Evolutionary conservation across 192 early-diverging fungal species (phyloP).

Genomic region (Linnemannia elongata): DNA sequence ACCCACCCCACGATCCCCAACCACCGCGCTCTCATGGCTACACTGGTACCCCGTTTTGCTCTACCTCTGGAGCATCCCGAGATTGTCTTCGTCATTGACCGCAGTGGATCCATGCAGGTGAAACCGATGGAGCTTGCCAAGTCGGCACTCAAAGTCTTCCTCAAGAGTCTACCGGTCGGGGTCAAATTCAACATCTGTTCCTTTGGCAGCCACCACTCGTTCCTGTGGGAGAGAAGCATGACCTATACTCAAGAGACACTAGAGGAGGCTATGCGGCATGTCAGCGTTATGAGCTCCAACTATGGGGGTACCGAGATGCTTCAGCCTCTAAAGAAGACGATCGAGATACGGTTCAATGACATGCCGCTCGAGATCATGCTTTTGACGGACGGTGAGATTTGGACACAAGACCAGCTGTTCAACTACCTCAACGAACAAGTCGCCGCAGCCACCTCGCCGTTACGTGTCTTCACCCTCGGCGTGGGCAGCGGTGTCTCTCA

Average conservation of each 20-base stretch:
- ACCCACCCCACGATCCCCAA: too few species aligned
- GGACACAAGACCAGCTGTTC: constrained; percentile 58
- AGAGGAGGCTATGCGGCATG: constrained; percentile 44
- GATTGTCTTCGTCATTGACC: too few species aligned
- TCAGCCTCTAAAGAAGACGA: constrained; percentile 39
- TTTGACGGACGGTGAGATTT: constrained; percentile 64
- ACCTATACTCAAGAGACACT: constrained; percentile 54
- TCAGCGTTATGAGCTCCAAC: constrained; percentile 51
- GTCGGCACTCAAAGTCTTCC: constrained; percentile 59
- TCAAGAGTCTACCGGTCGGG: constrained; percentile 63
- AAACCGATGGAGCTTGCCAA: too few species aligned
- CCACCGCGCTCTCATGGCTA: too few species aligned
- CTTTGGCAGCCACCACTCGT: constrained; percentile 54
- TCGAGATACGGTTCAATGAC: constrained; percentile 39
- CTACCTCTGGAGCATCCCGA: too few species aligned
- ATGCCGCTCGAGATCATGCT: constrained; percentile 59
- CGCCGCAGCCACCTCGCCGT: constrained; percentile 1
- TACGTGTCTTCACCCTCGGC: constrained; percentile 65
- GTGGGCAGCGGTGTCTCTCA: constrained; percentile 63
- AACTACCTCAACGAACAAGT: constrained; percentile 31
- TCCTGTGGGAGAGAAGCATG: constrained; percentile 56
- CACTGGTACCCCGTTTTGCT: too few species aligned
- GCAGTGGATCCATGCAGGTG: too few species aligned
- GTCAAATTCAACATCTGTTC: constrained; percentile 64
- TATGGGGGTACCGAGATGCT: constrained; percentile 66